Evolutionary conservation across 768 basidiomycete genomes (phyloP), one percentile per base, ranked within the genome.

Genomic region (Auriscalpium microsporum): DNA sequence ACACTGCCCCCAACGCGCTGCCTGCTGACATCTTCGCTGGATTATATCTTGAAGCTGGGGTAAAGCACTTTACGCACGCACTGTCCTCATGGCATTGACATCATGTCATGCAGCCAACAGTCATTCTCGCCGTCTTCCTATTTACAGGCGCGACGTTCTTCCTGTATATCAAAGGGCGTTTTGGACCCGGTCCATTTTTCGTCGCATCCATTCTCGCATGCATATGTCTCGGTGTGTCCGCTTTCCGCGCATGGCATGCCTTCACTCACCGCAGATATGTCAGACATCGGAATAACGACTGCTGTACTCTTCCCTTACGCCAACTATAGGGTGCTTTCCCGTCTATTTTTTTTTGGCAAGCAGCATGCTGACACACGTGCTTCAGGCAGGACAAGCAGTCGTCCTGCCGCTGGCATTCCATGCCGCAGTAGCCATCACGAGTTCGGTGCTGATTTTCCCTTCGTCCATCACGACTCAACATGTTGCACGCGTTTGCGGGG

Each of bases 261-360:
- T 45, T 56, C 16, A 62, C 52, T 58, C 34, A 49, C 8, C 23
- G 9, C 46, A 54, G 36, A 6, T 55, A 28, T 28, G 28, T 21
- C 56, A 84, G 86, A 86, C 61, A 82, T 86, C 16, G 68, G 71
- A 14, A 62, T 86, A 16, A 82, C 79, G 0, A 81, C 80, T 0
- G 78, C 80, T 0, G 76, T 68, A 11, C 68, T 90, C 8, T 83
- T 78, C 62, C 87, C 87, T 1, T 88, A 73, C 59, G 80, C 86
- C 1, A 78, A 77, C 63, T 90, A 89, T 65, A 59, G 51, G 53
- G 76, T 76, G 52, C 57, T 75, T 63, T 10, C 23, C 13, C 13
- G 21, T 19, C 14, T 9, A 21, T 48, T 53, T 10, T 46, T 7
- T 38, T 10, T 46, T 7, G 36, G 9, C 37, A 6, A 21, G 4